phyloP scores from a whole-genome alignment of 805 yeast species.

The Teunomyces tritomae region DNA sequence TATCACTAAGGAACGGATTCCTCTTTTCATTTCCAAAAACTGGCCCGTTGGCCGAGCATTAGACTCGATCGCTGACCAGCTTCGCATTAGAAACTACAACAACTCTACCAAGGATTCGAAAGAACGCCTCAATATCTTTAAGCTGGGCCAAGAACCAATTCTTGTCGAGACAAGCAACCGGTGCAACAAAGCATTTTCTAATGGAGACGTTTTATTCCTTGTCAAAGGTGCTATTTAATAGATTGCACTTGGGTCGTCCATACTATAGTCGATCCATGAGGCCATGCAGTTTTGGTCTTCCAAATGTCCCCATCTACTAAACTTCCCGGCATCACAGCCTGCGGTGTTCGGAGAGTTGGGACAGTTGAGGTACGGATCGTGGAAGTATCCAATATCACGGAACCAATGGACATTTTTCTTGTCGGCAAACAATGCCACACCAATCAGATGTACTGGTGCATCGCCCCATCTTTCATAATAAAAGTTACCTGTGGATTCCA shows the following conservation, averaged over 20 bases:
- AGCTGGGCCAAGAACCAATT: conserved; percentile 29
- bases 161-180: conserved; percentile 32
- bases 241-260: conserved; percentile 16
- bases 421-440: conserved; percentile 69
- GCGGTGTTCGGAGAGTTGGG: conserved; percentile 50
- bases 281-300: conserved; percentile 73
- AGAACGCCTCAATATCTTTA: conserved; percentile 49
- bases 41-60: conserved; percentile 63
- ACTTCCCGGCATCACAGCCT: conserved; percentile 54
- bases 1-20: conserved; percentile 24
- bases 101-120: conserved; percentile 41
- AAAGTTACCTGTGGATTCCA: conserved; percentile 75
- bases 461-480: conserved; percentile 94
- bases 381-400: conserved; percentile 76
- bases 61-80: conserved; percentile 48
- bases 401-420: conserved; percentile 78
- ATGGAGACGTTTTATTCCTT: conserved; percentile 51
- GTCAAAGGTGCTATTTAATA: conserved; percentile 38
- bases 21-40: conserved; percentile 48
- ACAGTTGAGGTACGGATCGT: conserved; percentile 73
- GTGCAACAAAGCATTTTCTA: conserved; percentile 38
- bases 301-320: conserved; percentile 50
- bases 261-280: conserved; percentile 56
- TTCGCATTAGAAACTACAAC: conserved; percentile 49
- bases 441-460: conserved; percentile 85